Evolutionary conservation across 176 grass and related monocot genomes (phyloP).

Genomic region (Chrysopogon serrulatus): DNA sequence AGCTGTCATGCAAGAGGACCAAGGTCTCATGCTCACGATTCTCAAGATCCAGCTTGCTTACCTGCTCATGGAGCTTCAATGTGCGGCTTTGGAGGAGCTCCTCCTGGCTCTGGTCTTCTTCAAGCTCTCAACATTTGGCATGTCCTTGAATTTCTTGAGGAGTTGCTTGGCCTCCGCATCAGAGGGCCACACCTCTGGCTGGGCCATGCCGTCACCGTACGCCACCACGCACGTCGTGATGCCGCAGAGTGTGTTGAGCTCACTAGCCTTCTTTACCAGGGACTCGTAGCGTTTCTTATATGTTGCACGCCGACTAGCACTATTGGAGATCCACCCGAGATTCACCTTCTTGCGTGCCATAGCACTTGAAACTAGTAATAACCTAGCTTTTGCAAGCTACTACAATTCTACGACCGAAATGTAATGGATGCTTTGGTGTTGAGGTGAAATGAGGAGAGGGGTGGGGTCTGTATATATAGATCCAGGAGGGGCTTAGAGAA

Average conservation of each 20-base stretch:
- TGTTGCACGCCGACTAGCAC: background rate
- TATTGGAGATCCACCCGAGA: conserved; percentile 20
- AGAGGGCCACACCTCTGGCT: conserved; percentile 25
- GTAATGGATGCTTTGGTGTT: background rate
- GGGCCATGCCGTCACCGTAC: background rate
- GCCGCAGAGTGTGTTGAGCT: conserved; percentile 27
- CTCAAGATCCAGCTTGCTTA: background rate
- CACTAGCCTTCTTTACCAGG: conserved; percentile 34
- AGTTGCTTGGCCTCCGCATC: background rate
- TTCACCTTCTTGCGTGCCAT: conserved; percentile 39
- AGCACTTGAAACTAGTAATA: background rate
- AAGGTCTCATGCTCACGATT: background rate
- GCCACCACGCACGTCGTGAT: conserved; percentile 11
- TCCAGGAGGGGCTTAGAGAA: background rate
- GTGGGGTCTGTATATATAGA: background rate
- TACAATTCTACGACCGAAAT: background rate
- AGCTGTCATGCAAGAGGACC: conserved; percentile 12
- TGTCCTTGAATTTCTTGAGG: background rate
- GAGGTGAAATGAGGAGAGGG: background rate
- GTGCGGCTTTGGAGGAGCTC: conserved; percentile 15
- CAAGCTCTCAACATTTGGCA: conserved; percentile 25
- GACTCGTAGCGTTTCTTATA: conserved; percentile 16
- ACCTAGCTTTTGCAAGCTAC: background rate
- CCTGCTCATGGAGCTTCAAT: background rate
- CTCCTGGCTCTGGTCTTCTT: conserved; percentile 31